Conservation (phyloP, 441 rosid genomes). For the Capsella rubella region DNA sequence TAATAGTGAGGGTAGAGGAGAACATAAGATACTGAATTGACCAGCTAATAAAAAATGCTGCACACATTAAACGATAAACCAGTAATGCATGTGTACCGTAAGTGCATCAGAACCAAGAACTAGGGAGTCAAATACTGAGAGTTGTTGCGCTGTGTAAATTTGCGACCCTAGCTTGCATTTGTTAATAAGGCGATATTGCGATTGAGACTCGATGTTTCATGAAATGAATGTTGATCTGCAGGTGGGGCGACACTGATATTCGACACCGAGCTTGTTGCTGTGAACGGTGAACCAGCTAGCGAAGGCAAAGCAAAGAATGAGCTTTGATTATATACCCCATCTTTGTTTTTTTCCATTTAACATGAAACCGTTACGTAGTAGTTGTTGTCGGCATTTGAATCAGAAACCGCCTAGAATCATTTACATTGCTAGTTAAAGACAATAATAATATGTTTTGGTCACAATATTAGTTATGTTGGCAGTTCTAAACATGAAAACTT, state of each 20-base stretch:
- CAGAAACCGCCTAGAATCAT: constrained; percentile 20
- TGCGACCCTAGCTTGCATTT: not conserved
- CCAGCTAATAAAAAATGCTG: not conserved
- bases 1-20: constrained; percentile 4
- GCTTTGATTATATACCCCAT: constrained; percentile 49
- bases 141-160: not conserved
- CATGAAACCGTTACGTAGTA: constrained; percentile 1
- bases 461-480: not conserved
- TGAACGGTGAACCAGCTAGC: constrained; percentile 64
- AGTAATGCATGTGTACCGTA: not conserved
- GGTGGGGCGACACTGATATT: constrained; percentile 92
- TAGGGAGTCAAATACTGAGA: not conserved
- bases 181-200: constrained; percentile 3
- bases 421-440: constrained; percentile 25
- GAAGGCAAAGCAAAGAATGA: constrained; percentile 49
- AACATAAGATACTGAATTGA: constrained; percentile 7
- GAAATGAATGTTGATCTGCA: constrained; percentile 42
- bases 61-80: not conserved
- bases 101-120: not conserved
- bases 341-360: not conserved
- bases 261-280: constrained; percentile 86
- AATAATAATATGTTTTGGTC: constrained; percentile 16
- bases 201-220: constrained; percentile 7
- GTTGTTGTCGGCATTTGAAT: constrained; percentile 9
- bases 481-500: constrained; percentile 2